These are phyloP conservation scores for Diplosphaera chodatii DNA, from an alignment of 139 green algal genomes.

Conservation along the genomic window DNA sequence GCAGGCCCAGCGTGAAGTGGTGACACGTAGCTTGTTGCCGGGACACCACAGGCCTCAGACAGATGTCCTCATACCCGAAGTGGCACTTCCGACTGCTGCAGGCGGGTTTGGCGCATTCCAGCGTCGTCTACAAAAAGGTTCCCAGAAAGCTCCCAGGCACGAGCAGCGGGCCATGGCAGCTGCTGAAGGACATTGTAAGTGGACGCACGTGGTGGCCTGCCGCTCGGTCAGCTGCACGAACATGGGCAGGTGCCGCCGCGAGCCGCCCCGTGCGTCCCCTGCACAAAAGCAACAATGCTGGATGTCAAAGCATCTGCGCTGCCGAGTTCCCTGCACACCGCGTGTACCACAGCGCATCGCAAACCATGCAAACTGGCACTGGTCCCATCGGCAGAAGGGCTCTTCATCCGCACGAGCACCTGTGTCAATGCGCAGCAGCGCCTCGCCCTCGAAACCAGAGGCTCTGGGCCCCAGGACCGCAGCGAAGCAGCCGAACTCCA, in stretches of 20 bases:
- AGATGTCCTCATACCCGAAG: too few relatives aligned
- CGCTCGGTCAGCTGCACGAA: conserved; percentile 8
- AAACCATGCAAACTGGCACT: too few relatives aligned
- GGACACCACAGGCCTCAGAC: too few relatives aligned
- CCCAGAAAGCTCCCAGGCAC: too few relatives aligned
- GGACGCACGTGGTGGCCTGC: conserved; percentile 10
- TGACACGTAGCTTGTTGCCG: neutral
- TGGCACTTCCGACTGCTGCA: too few relatives aligned
- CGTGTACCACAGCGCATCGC: too few relatives aligned
- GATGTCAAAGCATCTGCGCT: too few relatives aligned
- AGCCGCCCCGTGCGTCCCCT: neutral
- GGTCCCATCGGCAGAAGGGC: too few relatives aligned
- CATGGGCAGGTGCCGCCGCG: conserved; percentile 12
- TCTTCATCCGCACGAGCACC: neutral
- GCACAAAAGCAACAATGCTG: too few relatives aligned
- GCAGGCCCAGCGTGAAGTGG: neutral
- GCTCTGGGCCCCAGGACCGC: conserved; percentile 33
- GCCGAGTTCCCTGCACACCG: too few relatives aligned
- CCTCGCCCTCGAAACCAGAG: conserved; percentile 10
- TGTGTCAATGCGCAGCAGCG: conserved; percentile 52
- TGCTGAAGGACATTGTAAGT: neutral
- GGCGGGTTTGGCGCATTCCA: too few relatives aligned
- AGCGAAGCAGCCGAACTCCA: conserved; percentile 51
- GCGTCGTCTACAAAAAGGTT: too few relatives aligned
- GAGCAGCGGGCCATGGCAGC: neutral